A percentile compares a stretch with the other conserved stretches of the same genome.
phyloP scores from a whole-genome alignment of 179 eudicot species.

The Nepenthes alata region DNA sequence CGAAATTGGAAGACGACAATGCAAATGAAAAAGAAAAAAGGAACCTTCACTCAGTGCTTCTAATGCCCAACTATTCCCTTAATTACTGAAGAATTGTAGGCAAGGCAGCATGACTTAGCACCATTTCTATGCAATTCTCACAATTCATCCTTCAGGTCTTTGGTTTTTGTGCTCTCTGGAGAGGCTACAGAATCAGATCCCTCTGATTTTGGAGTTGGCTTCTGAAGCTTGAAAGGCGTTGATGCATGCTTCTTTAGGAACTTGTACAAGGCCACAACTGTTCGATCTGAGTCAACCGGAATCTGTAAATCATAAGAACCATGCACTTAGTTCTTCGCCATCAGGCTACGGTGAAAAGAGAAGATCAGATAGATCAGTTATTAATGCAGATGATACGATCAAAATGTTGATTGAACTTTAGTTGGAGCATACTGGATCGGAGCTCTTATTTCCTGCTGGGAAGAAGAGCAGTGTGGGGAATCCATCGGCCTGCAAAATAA shows the following conservation, averaged over 20 bases:
- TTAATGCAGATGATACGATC: too few relatives aligned
- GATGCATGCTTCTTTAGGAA: constrained; percentile 70
- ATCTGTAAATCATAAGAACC: constrained; percentile 28
- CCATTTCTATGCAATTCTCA: not conserved
- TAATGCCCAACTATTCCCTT: too few relatives aligned
- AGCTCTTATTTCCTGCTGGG: constrained; percentile 80
- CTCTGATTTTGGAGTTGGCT: constrained; percentile 21
- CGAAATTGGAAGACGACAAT: too few relatives aligned
- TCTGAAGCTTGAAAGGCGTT: constrained; percentile 50
- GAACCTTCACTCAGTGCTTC: too few relatives aligned
- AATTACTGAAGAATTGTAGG: too few relatives aligned
- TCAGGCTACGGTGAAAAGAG: too few relatives aligned
- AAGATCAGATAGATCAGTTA: too few relatives aligned
- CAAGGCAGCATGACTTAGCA: too few relatives aligned
- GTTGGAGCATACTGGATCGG: constrained; percentile 50
- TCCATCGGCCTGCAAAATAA: constrained; percentile 34
- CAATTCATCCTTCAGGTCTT: constrained; percentile 1
- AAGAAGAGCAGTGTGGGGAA: constrained; percentile 75
- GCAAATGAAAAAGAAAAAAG: too few relatives aligned
- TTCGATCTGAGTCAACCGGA: constrained; percentile 36
- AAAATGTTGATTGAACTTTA: too few relatives aligned
- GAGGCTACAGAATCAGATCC: not conserved
- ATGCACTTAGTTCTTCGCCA: too few relatives aligned
- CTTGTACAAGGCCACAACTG: constrained; percentile 54
- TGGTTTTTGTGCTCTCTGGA: not conserved